Conservation (phyloP, 1,284 basidiomycete genomes). For the Stygiomarasmius scandens region DNA sequence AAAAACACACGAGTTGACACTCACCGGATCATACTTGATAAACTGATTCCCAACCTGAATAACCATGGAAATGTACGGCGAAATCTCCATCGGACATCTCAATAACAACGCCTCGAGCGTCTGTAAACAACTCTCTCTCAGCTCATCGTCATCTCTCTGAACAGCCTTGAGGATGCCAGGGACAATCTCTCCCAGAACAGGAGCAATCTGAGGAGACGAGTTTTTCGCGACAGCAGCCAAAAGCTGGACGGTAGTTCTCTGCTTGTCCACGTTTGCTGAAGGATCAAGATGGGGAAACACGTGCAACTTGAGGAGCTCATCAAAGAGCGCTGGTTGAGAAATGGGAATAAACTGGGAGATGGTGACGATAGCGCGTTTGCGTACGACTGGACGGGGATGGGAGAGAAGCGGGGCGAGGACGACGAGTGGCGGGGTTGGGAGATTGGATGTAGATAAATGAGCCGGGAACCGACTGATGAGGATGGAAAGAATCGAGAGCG, state of each 20-base stretch:
- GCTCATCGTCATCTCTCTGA: conserved; percentile 76
- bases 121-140: conserved; percentile 78
- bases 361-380: conserved; percentile 88
- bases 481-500: conserved; percentile 89
- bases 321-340: conserved; percentile 59
- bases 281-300: conserved; percentile 65
- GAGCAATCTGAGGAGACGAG: conserved; percentile 66
- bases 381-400: conserved; percentile 80
- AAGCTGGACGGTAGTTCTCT: conserved; percentile 80
- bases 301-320: conserved; percentile 53
- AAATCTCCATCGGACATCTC: conserved; percentile 82
- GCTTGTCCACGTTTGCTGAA: conserved; percentile 59
- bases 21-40: conserved; percentile 93
- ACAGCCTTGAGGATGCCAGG: conserved; percentile 71
- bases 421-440: conserved; percentile 63
- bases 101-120: conserved; percentile 85
- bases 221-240: conserved; percentile 78
- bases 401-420: conserved; percentile 78
- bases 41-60: conserved; percentile 72
- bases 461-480: conserved; percentile 86
- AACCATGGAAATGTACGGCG: conserved; percentile 71
- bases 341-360: conserved; percentile 81
- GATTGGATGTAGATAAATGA: conserved; percentile 59
- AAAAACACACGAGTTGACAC: conserved; percentile 28
- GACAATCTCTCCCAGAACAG: conserved; percentile 60